Evolutionary conservation across 169 alveolate species (phyloP).

Genomic region (Plasmodium berghei): DNA sequence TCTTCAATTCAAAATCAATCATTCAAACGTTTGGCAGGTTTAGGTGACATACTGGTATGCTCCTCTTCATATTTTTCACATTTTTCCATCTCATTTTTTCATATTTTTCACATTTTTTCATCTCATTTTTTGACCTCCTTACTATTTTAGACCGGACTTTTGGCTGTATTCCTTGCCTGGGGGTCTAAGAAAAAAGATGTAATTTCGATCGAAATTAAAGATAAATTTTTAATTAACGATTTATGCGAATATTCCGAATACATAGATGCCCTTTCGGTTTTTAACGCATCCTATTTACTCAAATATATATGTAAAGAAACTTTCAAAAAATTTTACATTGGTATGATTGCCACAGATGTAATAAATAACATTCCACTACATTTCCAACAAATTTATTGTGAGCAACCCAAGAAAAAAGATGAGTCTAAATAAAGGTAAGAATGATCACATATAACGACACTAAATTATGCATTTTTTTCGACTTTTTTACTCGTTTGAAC

Average conservation of each 20-base stretch:
- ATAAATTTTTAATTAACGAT: slow-evolving; percentile 86
- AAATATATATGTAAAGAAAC: slow-evolving; percentile 74
- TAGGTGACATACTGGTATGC: slow-evolving; percentile 48
- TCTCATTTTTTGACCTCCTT: background rate
- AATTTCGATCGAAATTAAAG: slow-evolving; percentile 89
- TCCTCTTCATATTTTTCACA: background rate
- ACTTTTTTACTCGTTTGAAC: too few species aligned
- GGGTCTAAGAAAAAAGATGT: slow-evolving; percentile 86
- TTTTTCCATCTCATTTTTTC: background rate
- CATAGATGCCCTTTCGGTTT: slow-evolving; percentile 68
- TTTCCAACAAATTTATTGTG: slow-evolving; percentile 47
- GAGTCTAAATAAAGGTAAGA: too few species aligned
- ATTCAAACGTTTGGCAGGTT: slow-evolving; percentile 43
- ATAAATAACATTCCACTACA: slow-evolving; percentile 73
- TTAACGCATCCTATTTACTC: slow-evolving; percentile 73
- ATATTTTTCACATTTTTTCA: background rate
- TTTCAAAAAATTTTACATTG: slow-evolving; percentile 67
- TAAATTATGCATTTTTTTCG: too few species aligned
- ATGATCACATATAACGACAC: too few species aligned
- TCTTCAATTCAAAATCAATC: slow-evolving; percentile 19
- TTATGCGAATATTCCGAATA: slow-evolving; percentile 78
- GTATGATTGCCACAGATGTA: slow-evolving; percentile 79
- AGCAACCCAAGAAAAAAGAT: background rate
- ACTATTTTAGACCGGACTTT: slow-evolving; percentile 85
- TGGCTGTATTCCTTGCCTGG: slow-evolving; percentile 81